These are phyloP conservation scores for Trypanosoma caninum DNA, from an alignment of 208 protist species.

Conservation along the genomic window DNA sequence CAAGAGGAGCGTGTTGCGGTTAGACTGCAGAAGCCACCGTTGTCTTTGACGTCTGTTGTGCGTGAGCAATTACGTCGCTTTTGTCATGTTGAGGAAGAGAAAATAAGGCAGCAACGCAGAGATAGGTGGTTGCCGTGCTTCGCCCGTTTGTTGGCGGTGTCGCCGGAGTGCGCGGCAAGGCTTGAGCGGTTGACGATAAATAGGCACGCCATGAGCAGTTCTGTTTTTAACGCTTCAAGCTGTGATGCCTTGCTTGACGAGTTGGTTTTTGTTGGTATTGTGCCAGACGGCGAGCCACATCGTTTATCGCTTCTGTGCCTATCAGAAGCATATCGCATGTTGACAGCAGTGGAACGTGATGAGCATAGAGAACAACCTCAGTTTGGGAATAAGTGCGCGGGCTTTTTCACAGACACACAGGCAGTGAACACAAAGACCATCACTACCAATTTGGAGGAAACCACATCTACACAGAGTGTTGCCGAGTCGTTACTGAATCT, in stretches of 20 bases:
- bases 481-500: constrained; percentile 31
- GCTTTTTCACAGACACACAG: background rate
- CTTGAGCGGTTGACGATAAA: background rate
- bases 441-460: constrained; percentile 22
- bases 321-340: constrained; percentile 33
- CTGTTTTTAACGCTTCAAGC: no score
- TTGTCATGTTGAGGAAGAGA: background rate
- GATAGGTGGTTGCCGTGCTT: constrained; percentile 18
- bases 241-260: constrained; percentile 60
- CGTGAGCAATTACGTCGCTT: constrained; percentile 50
- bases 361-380: background rate
- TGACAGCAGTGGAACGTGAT: constrained; percentile 10
- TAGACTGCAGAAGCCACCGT: background rate
- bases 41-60: constrained; percentile 37
- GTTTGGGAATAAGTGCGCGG: background rate
- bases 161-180: background rate
- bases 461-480: constrained; percentile 6
- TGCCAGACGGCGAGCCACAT: constrained; percentile 46
- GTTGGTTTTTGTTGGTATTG: constrained; percentile 43
- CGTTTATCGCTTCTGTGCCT: constrained; percentile 44
- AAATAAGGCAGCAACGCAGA: background rate
- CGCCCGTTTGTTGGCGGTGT: constrained; percentile 19
- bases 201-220: background rate
- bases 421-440: background rate
- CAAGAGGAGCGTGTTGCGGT: background rate